Base-by-base conservation (phyloP, 768 basidiomycete genomes). In the Kwoniella sp. region DNA sequence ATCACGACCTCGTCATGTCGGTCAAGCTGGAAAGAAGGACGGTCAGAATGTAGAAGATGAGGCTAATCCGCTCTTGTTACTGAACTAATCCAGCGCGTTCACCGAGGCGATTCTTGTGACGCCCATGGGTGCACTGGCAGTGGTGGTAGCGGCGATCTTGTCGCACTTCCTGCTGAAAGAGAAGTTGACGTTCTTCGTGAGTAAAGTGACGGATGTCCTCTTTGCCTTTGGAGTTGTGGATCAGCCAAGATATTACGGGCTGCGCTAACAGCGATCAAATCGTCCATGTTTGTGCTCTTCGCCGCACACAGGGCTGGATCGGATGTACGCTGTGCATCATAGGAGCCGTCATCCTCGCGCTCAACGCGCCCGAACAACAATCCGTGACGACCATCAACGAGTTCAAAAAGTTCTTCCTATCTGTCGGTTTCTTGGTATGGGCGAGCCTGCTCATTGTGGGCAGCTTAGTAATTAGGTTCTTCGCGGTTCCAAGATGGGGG, bases 141-240 rank as follows among this genome's bases (percentile, higher is more conserved):
- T 99, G 71, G 96, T 99, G 70, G 85, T 98, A 69, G 95, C 89
- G 79, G 93, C 94, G 55, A 90, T 95, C 34, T 83, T 97, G 20
- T 94, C 94, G 7, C 93, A 92, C 30, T 84, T 95, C 69, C 91
- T 98, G 83, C 89, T 99, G 73, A 88, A 94, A 54, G 95, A 97
- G 80, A 91, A 85, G 59, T 86, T 99, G 50, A 90, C 89, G 37
- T 92, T 97, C 82, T 98, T 99, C 78, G 79, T 78, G 48, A 66
- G 79, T 65, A 47, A 9, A n/a, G 26, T 28, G 23, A 1, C 7
- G 34, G n/a, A n/a, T n/a, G n/a, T n/a, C n/a, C n/a, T n/a, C n/a
- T n/a, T n/a, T n/a, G n/a, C 9, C 58, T 8, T 57, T 13, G 5
- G 5, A n/a, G 45, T 8, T 29, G 54, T 28, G 22, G 51, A 37